Evolutionary conservation across 768 basidiomycete species (phyloP).

Genomic region (Collybia mongolica): DNA sequence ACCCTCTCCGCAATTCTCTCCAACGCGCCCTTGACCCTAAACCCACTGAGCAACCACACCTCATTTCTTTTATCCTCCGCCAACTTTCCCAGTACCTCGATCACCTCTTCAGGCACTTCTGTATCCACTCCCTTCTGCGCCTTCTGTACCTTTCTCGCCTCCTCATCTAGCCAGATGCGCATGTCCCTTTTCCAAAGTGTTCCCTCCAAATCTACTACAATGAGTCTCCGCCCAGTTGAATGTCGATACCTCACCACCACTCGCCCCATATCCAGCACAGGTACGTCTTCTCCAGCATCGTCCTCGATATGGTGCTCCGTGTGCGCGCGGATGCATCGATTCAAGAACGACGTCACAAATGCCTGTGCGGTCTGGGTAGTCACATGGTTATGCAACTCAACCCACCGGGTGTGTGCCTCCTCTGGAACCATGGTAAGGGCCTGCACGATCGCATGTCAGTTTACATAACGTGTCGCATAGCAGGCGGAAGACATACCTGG

Average conservation of each 20-base stretch:
- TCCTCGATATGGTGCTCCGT: conserved; percentile 58
- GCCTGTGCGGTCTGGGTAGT: conserved; percentile 84
- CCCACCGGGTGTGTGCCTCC: conserved; percentile 75
- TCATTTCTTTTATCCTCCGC: conserved; percentile 67
- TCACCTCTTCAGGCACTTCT: conserved; percentile 33
- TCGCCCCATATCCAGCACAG: conserved; percentile 35
- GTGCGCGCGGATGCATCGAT: conserved; percentile 68
- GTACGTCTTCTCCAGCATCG: conserved; percentile 24
- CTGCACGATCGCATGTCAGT: conserved; percentile 20
- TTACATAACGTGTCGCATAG: conserved; percentile 4
- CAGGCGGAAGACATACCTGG: conserved; percentile 25
- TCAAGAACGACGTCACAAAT: conserved; percentile 79
- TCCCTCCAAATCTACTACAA: conserved; percentile 79
- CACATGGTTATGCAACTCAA: conserved; percentile 84
- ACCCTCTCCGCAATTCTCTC: conserved; percentile 60
- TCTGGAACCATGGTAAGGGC: conserved; percentile 78
- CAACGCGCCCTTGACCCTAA: conserved; percentile 61
- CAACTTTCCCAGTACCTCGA: conserved; percentile 55
- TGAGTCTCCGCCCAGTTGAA: conserved; percentile 53
- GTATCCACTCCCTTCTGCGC: conserved; percentile 6
- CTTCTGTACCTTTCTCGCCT: conserved; percentile 32
- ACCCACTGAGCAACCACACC: conserved; percentile 81
- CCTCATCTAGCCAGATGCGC: conserved; percentile 39
- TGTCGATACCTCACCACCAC: conserved; percentile 69
- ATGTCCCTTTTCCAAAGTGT: conserved; percentile 72